phyloP scores from a whole-genome alignment of 805 yeast genomes.

The Pichia exigua region DNA sequence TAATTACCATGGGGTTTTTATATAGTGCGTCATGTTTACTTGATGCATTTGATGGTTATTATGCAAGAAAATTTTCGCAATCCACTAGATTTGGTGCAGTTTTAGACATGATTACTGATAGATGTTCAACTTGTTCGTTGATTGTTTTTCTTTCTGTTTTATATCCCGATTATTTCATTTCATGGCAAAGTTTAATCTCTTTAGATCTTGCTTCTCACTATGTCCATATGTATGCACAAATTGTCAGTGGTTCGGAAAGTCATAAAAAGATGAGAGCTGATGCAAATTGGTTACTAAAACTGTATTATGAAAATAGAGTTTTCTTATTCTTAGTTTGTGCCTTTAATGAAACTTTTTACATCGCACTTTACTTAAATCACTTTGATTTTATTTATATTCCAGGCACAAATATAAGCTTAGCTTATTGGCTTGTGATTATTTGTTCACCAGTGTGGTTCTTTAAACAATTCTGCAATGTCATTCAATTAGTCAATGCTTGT shows the following conservation, averaged over 20 bases:
- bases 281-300: conserved; percentile 61
- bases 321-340: conserved; percentile 88
- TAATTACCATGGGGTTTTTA: conserved; percentile 57
- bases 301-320: conserved; percentile 79
- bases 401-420: conserved; percentile 25
- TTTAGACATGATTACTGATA: conserved; percentile 96
- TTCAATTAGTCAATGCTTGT: conserved; percentile 85
- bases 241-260: conserved; percentile 66
- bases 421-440: conserved; percentile 34
- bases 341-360: conserved; percentile 86
- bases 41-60: conserved; percentile 95
- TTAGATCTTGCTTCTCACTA: conserved; percentile 90
- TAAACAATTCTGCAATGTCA: conserved; percentile 83
- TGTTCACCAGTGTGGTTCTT: conserved; percentile 84
- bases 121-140: conserved; percentile 93
- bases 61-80: conserved; percentile 85
- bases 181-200: conserved; percentile 80
- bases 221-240: conserved; percentile 96
- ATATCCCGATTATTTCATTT: conserved; percentile 60
- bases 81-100: conserved; percentile 94
- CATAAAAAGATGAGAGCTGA: conserved; percentile 78
- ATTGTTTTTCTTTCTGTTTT: conserved; percentile 76
- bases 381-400: conserved; percentile 45
- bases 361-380: conserved; percentile 74
- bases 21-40: conserved; percentile 85